These are phyloP conservation scores for Acanthamoeba triangularis DNA, from an alignment of 208 protist species.

Conservation along the genomic window DNA sequence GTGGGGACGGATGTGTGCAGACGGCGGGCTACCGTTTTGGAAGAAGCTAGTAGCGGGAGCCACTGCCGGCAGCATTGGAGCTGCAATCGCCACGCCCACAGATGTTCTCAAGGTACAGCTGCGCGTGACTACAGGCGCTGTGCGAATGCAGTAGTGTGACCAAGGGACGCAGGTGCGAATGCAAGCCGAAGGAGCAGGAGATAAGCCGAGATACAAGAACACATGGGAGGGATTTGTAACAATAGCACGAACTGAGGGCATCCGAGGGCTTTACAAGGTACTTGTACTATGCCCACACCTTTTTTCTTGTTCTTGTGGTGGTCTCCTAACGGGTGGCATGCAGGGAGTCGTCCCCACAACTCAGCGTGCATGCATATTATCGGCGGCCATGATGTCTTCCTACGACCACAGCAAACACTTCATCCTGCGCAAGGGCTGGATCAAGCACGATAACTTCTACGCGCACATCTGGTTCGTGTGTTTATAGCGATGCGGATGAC, in stretches of 20 bases:
- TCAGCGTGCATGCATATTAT: slow-evolving; percentile 28
- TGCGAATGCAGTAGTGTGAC: neutral
- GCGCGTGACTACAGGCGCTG: too few relatives aligned
- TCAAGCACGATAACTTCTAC: slow-evolving; percentile 55
- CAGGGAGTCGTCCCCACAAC: slow-evolving; percentile 28
- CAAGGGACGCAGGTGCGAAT: slow-evolving; percentile 14
- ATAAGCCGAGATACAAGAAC: neutral
- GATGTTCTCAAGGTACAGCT: slow-evolving; percentile 30
- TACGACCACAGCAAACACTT: slow-evolving; percentile 62
- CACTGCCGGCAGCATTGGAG: slow-evolving; percentile 16
- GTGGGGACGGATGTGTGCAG: neutral
- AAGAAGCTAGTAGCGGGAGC: slow-evolving; percentile 22
- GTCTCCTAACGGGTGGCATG: neutral
- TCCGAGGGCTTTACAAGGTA: slow-evolving; percentile 29
- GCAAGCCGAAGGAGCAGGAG: neutral
- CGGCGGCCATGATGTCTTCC: slow-evolving; percentile 38
- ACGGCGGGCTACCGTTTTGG: slow-evolving; percentile 20
- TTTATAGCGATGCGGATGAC: too few relatives aligned
- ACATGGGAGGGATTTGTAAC: neutral
- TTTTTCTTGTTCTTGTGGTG: neutral
- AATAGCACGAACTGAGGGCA: slow-evolving; percentile 20
- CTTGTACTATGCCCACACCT: too few relatives aligned
- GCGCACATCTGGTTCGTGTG: slow-evolving; percentile 44
- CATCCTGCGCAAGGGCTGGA: slow-evolving; percentile 37
- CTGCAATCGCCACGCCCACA: slow-evolving; percentile 19